Conservation (phyloP, 345 rosid species). For the Lepidium sativum region DNA sequence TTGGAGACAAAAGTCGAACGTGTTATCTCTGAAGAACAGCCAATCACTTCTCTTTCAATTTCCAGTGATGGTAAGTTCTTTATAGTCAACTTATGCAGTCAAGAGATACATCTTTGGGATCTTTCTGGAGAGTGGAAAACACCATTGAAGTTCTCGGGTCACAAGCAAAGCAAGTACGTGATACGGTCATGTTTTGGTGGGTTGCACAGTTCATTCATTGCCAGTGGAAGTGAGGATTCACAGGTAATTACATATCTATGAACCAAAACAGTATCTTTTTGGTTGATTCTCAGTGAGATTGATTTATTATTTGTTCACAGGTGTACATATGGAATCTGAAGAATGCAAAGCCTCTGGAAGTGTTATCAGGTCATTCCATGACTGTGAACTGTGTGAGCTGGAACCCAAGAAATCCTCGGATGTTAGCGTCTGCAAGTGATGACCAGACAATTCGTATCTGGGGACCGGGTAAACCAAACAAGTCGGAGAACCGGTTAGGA, state of each 20-base stretch:
- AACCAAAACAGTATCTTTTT: not conserved
- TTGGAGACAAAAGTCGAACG: constrained; percentile 54
- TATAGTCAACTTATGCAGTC: constrained; percentile 71
- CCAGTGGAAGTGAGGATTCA: constrained; percentile 85
- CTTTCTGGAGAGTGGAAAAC: constrained; percentile 56
- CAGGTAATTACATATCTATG: constrained; percentile 35
- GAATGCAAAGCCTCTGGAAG: constrained; percentile 51
- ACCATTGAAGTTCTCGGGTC: constrained; percentile 60
- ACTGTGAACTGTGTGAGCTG: constrained; percentile 85
- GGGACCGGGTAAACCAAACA: constrained; percentile 41
- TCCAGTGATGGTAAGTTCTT: constrained; percentile 60
- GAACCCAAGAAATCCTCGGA: constrained; percentile 66
- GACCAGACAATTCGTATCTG: constrained; percentile 75
- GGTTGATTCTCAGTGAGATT: not conserved
- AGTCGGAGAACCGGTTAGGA: not conserved
- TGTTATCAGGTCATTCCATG: constrained; percentile 66
- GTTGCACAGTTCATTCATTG: constrained; percentile 57
- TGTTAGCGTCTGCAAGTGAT: constrained; percentile 85
- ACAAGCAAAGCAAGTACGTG: constrained; percentile 65
- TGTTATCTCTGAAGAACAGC: constrained; percentile 57
- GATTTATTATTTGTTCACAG: constrained; percentile 31
- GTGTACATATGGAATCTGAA: constrained; percentile 71
- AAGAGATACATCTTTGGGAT: constrained; percentile 93
- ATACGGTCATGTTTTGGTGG: constrained; percentile 94
- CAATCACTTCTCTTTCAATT: constrained; percentile 54